Percentiles rank a stretch among this genome's conserved stretches.
Evolutionary conservation across 2,329 filamentous ascomycete species (phyloP).

Genomic region (Calonectria hawksworthii): DNA sequence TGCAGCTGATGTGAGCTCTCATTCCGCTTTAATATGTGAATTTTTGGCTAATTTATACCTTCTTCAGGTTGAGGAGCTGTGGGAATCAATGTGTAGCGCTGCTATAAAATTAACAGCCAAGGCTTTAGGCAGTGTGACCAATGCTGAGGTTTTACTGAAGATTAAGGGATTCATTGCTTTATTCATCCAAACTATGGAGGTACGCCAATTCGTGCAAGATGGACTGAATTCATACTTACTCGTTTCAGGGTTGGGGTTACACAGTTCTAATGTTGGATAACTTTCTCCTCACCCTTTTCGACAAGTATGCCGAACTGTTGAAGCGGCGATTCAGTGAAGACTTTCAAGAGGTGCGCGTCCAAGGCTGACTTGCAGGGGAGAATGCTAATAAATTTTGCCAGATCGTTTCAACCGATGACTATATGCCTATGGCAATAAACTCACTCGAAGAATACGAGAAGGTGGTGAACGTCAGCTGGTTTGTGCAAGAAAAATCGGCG

Average conservation of each 20-base stretch:
- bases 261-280: constrained; percentile 85
- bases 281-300: constrained; percentile 89
- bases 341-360: constrained; percentile 81
- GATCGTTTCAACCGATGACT: constrained; percentile 92
- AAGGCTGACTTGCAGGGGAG: neutral
- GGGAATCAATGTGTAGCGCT: constrained; percentile 97
- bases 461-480: constrained; percentile 97
- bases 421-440: constrained; percentile 99
- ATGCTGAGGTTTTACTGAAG: constrained; percentile 91
- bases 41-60: constrained; percentile 17
- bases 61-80: constrained; percentile 89
- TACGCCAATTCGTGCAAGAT: constrained; percentile 74
- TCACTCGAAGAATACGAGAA: constrained; percentile 93
- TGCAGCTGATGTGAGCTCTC: constrained; percentile 77
- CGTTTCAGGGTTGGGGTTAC: constrained; percentile 87
- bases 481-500: constrained; percentile 82
- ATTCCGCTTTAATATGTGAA: neutral
- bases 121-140: constrained; percentile 83
- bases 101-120: constrained; percentile 86
- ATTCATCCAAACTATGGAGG: constrained; percentile 99
- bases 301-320: constrained; percentile 92
- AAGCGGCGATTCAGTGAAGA: constrained; percentile 95
- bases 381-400: constrained; percentile 45
- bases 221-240: constrained; percentile 81
- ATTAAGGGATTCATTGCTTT: constrained; percentile 94